Evolutionary conservation across 2,329 filamentous ascomycete species (phyloP), one percentile per base, ranked within the genome.

Genomic region (Pyrenophora tritici-repentis): DNA sequence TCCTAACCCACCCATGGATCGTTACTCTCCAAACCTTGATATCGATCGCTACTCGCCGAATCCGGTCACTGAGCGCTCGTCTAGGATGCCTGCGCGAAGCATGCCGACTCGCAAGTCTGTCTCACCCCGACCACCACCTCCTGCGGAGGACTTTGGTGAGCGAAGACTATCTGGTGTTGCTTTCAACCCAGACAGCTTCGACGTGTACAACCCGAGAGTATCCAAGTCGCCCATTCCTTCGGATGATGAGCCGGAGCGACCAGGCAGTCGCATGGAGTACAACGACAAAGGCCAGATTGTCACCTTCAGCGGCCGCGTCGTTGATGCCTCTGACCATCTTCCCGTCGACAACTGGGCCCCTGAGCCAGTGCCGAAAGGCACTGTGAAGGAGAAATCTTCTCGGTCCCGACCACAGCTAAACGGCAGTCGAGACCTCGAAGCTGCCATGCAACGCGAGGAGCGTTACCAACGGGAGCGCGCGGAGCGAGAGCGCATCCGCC

Each of bases 321-420:
- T 93, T 47, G 89, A 93, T 65, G 89, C 89, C 1, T 90, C 88
- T 0, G 89, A 93, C 70, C 89, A 92, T 66, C 78, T 92, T 12
- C 89, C 89, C 0, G 83, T 90, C 68, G 85, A 89, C 47, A 84
- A 84, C 1, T 91, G 88, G 88, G 88, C 88, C 1, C 88, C 88
- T 0, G 88, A 91, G 63, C 88, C 88, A 0, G 86, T 89, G 60
- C 80, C 81, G 17, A 87, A 86, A 66, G 76, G 75, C 74, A 59
- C 59, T 1, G 56, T 68, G 13, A 81, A 69, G 36, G 73, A 76
- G 18, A 72, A 73, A 3, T 63, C 73, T 16, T 50, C 67, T 39
- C 67, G 77, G 9, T 69, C 76, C 5, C 76, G 83, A 26, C 77
- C 79, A 6, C 73, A 79, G 2, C 75, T 81, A 1, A 78, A 74